Evolutionary conservation across 192 early-diverging fungal species (phyloP), one percentile per base, ranked within the genome.

Genomic region (Coemansia sp.): DNA sequence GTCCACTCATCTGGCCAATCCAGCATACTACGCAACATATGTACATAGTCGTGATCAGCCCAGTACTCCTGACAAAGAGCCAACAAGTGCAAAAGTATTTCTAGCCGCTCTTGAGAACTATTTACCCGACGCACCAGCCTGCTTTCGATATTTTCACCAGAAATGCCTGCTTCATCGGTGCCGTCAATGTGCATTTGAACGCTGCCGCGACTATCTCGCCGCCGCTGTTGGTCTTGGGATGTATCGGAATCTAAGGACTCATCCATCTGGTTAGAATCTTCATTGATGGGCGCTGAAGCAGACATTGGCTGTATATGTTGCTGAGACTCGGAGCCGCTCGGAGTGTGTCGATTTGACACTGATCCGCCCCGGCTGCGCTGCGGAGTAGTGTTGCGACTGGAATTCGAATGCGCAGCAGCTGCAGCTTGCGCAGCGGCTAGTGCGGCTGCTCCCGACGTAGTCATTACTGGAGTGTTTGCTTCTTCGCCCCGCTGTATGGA

Each of bases 1-100:
- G 73, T 77, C 73, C 73, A 77, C 45, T 77, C 73, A 57, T 77
- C 73, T 18, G 73, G 73, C 73, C 73, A 77, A 47, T 61, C 37
- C 14, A 77, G 73, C 63, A 77, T 65, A 13, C 65, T 61, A 14
- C 63, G 62, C 38, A 77, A 55, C 38, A 66, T 36, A 33, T 53
- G 62, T 13, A 77, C 67, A 28, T 77, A 77, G 37, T 77, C 73
- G 38, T 77, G 73, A 59, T 77, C 73, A 20, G 73, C 73, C 73
- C 73, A 77, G 44, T 77, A 77, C 49, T 77, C 73, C 53, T 77
- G 73, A 33, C 67, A 77, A 9, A 63, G 65, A 8, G 48, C 43
- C 19, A 77, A 63, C 26, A 77, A 37, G 13, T 59, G 66, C 28
- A 77, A 49, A 20, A 77, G 49, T 20, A 57, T 41, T 53, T 62